Percentiles rank a stretch among this genome's conserved stretches.
Evolutionary conservation across 2,329 filamentous ascomycete genomes (phyloP).

Genomic region (Endocalyx cinctus): DNA sequence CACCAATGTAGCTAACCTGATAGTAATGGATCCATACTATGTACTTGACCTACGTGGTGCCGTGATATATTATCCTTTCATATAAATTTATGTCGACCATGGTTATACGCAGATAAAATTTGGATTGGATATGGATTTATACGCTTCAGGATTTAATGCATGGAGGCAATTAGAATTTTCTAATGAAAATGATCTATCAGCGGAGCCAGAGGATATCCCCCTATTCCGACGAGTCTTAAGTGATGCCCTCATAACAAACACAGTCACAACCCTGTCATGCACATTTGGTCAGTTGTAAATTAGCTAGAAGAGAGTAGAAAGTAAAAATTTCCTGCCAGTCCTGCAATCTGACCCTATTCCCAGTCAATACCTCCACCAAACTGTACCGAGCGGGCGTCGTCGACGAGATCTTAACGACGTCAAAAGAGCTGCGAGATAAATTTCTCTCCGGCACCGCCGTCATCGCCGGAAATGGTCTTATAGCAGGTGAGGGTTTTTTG

Average conservation of each 20-base stretch:
- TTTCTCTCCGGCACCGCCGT: slow-evolving; percentile 22
- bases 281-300: slow-evolving; percentile 49
- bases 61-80: too few species aligned
- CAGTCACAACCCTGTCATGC: slow-evolving; percentile 29
- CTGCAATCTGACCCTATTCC: too few species aligned
- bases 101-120: too few species aligned
- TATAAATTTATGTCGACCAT: too few species aligned
- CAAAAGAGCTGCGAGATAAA: slow-evolving; percentile 16
- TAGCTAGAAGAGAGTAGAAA: too few species aligned
- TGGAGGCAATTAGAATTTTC: slow-evolving; percentile 49
- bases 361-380: slow-evolving; percentile 19
- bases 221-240: slow-evolving; percentile 39
- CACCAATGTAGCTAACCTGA: too few species aligned
- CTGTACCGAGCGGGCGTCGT: slow-evolving; percentile 23
- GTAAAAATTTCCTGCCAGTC: too few species aligned
- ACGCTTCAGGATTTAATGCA: slow-evolving; percentile 54
- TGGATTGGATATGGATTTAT: too few species aligned
- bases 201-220: slow-evolving; percentile 41
- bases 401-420: slow-evolving; percentile 19
- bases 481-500: slow-evolving; percentile 30
- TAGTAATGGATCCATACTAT: too few species aligned
- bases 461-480: slow-evolving; percentile 29
- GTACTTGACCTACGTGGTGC: too few species aligned
- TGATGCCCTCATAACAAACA: slow-evolving; percentile 28
- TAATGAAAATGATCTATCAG: background rate